A percentile compares a stretch with the other conserved stretches of the same genome.
These are phyloP conservation scores for Pittosporum tobira DNA, from an alignment of 129 eudicot species.

Conservation along the genomic window DNA sequence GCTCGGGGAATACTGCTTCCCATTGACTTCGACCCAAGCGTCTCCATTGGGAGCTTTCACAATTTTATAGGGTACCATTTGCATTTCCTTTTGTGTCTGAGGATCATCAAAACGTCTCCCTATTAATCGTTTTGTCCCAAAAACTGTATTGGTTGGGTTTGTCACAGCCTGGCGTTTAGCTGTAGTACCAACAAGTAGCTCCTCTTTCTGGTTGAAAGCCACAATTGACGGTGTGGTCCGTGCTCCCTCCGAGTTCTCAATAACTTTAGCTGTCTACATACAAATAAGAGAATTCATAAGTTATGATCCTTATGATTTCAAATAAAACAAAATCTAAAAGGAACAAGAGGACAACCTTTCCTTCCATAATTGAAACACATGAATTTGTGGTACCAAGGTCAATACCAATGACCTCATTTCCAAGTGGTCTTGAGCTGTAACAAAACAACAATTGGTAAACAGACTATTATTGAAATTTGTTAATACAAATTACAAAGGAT, in stretches of 20 bases:
- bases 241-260: constrained; percentile 39
- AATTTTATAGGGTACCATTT: constrained; percentile 41
- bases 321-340: not conserved
- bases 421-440: constrained; percentile 15
- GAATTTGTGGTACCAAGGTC: constrained; percentile 51
- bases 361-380: constrained; percentile 51
- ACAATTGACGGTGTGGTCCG: constrained; percentile 44
- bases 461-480: no score
- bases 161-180: constrained; percentile 44
- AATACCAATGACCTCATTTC: constrained; percentile 36
- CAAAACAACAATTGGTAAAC: not conserved
- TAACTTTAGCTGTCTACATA: constrained; percentile 34
- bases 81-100: constrained; percentile 40
- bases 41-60: constrained; percentile 44
- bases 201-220: constrained; percentile 29
- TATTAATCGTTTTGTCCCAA: constrained; percentile 40
- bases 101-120: constrained; percentile 47
- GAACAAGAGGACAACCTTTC: constrained; percentile 24
- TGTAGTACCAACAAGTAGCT: constrained; percentile 34
- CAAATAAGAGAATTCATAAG: not conserved
- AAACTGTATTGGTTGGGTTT: constrained; percentile 35
- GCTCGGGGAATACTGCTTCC: constrained; percentile 33
- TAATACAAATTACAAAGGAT: no score
- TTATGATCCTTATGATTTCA: not conserved
- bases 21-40: constrained; percentile 44